These are phyloP conservation scores for Leishmania mexicana DNA, from an alignment of 208 protist genomes.

Conservation along the genomic window DNA sequence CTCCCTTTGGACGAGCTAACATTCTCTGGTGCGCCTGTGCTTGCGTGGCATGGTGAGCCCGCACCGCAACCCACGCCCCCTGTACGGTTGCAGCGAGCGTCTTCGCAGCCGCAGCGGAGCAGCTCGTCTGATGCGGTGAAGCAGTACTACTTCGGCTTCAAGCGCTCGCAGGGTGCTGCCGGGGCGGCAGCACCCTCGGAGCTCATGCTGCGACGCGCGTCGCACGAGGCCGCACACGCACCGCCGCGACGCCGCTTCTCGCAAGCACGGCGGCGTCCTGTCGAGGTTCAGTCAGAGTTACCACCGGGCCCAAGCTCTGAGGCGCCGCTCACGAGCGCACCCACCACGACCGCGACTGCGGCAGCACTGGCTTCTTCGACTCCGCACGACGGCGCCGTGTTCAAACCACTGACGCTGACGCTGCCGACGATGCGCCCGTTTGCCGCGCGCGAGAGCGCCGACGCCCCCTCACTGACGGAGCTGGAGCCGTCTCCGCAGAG, in stretches of 20 bases:
- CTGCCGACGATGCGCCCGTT: neutral
- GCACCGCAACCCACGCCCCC: neutral
- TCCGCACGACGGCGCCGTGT: neutral
- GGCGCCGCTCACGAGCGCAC: neutral
- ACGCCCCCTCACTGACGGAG: neutral
- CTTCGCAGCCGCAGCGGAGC: neutral
- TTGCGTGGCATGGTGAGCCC: neutral
- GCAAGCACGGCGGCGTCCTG: neutral
- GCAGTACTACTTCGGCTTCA: slow-evolving; percentile 6
- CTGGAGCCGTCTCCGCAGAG: neutral
- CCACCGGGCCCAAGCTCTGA: neutral
- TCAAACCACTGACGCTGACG: neutral
- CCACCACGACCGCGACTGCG: neutral
- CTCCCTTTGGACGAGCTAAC: neutral
- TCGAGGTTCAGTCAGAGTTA: neutral
- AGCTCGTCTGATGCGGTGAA: neutral
- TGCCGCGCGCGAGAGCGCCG: neutral
- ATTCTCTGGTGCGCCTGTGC: neutral
- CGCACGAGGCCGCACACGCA: neutral
- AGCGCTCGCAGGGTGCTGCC: neutral
- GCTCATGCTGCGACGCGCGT: neutral
- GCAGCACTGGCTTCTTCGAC: neutral
- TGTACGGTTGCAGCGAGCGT: neutral
- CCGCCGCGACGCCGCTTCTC: neutral
- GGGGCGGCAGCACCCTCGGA: neutral